These are phyloP conservation scores for Solanum arcanum DNA, from an alignment of 257 asterid species.

Conservation along the genomic window DNA sequence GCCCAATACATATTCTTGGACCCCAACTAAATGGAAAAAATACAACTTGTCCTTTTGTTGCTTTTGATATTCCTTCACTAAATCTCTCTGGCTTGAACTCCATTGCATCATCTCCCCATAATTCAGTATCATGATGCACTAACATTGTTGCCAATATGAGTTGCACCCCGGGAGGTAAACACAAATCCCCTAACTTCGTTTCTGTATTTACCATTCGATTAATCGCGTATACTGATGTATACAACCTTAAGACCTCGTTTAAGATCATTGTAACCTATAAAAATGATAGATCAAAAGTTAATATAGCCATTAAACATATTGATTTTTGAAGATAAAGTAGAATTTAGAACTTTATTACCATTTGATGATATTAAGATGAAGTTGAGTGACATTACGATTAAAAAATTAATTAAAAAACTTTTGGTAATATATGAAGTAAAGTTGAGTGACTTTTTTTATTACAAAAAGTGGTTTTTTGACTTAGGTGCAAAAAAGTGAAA, in stretches of 20 bases:
- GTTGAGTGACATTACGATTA: too few relatives aligned
- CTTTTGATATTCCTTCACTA: conserved; percentile 11
- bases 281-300: background rate
- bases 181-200: background rate
- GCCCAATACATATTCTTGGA: conserved; percentile 12
- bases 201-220: background rate
- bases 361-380: too few relatives aligned
- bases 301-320: background rate
- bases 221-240: background rate
- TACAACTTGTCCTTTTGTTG: conserved; percentile 7
- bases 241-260: conserved; percentile 14
- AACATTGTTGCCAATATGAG: background rate
- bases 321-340: background rate
- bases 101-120: conserved; percentile 17
- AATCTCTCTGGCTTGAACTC: conserved; percentile 19
- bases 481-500: too few relatives aligned
- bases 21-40: conserved; percentile 13
- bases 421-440: too few relatives aligned
- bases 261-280: conserved; percentile 10
- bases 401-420: too few relatives aligned
- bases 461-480: too few relatives aligned
- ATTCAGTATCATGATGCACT: conserved; percentile 7
- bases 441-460: too few relatives aligned
- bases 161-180: background rate
- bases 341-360: background rate